Evolutionary conservation across 75 land plant species (phyloP), one percentile per base, ranked within the genome.

Genomic region (Picea glauca): DNA sequence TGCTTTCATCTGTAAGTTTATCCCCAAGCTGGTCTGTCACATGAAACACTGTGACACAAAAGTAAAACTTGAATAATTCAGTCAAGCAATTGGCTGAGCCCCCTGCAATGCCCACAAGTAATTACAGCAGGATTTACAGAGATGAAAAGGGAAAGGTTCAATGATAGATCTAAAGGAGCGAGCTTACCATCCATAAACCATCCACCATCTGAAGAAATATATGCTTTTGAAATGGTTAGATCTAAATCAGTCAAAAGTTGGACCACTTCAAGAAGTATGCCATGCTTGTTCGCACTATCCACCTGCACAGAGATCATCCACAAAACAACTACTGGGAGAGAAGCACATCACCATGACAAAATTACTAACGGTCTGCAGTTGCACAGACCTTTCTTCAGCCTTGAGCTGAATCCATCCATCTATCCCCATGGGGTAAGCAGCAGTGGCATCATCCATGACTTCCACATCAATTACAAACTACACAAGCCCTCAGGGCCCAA

Each of bases 11-110:
- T 0, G 76, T 80, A 18, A 89, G 56, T 74, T 87, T 87, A 40
- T 76, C 68, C 38, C 85, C 88, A 1, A 56, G 57, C 66, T 81
- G 81, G 60, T 88, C 91, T 75, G 91, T 89, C 30, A 94, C 94
- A 74, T 94, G 91, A 58, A 95, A 91, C 13, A 92, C 93, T 94
- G 87, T 77, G 8, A 62, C 63, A 62, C 20, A 62, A 20, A 62
- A 62, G 23, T 62, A 62, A 62, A 62, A 20, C 23, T 62, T 62
- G 23, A 62, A 62, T 62, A 1, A 62, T 62, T 62, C 21, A 62
- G 1, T 62, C 63, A 62, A 62, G 2, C 9, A 21, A 62, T 20
- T 62, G 63, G 63, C n/a, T 20, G 23, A 62, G 56, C 2, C 56
- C 12, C 56, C 56, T 50, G 56, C 56, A 50, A 9, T 50, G 11